These are phyloP conservation scores for Arachis stenosperma DNA, from an alignment of 306 rosid genomes.

Conservation along the genomic window DNA sequence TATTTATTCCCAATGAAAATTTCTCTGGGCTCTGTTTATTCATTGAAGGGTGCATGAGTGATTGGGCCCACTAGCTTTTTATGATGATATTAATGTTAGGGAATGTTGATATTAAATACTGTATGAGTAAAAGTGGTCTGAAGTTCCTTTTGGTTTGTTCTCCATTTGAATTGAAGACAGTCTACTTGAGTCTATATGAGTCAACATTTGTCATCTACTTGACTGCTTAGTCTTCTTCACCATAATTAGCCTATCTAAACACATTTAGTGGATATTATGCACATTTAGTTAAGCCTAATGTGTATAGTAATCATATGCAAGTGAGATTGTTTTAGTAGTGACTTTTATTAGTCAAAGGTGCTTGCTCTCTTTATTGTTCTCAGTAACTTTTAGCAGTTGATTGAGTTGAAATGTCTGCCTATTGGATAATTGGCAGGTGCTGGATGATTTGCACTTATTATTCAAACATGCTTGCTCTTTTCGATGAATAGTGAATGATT, in stretches of 20 bases:
- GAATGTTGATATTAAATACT: background rate
- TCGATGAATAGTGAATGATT: background rate
- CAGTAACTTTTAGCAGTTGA: too few species aligned
- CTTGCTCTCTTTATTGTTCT: too few species aligned
- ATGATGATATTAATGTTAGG: slow-evolving; percentile 2
- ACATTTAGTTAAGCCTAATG: background rate
- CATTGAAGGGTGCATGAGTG: background rate
- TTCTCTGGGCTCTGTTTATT: background rate
- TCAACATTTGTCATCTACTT: background rate
- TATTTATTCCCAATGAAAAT: background rate
- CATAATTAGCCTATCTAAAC: background rate
- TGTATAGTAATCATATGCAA: background rate
- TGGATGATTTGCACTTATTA: background rate
- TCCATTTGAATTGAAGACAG: background rate
- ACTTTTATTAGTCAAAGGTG: background rate
- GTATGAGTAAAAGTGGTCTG: slow-evolving; percentile 21
- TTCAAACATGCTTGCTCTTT: background rate
- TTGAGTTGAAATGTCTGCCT: too few species aligned
- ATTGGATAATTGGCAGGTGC: too few species aligned
- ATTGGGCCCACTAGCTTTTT: slow-evolving; percentile 21
- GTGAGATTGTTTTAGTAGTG: background rate
- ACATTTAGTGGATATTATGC: background rate
- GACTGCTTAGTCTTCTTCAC: too few species aligned
- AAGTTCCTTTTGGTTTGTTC: background rate
- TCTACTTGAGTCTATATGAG: background rate